Conservation (phyloP, 768 basidiomycete genomes). For the Mycena amicta region DNA sequence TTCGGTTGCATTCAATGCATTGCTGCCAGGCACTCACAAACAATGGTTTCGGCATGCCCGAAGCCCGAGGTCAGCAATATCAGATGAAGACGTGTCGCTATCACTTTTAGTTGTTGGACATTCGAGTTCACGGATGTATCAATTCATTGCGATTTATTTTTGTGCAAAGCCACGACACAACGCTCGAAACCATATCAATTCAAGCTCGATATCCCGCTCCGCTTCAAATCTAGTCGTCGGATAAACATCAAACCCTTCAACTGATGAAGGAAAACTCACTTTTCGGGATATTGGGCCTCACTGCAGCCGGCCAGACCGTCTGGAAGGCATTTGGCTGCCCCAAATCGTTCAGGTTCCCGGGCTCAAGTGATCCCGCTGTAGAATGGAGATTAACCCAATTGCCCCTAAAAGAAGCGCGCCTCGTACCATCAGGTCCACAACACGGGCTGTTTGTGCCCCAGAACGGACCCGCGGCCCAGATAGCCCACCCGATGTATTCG, state of each 20-base stretch:
- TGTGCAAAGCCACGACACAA: too few relatives aligned
- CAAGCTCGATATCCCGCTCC: background rate
- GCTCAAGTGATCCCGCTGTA: too few relatives aligned
- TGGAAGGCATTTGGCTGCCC: conserved; percentile 41
- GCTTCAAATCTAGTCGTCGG: background rate
- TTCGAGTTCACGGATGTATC: background rate
- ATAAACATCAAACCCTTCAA: too few relatives aligned
- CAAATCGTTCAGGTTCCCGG: conserved; percentile 38
- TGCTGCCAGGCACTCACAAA: too few relatives aligned
- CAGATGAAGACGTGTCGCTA: background rate
- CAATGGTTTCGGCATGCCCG: background rate
- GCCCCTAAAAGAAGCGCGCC: too few relatives aligned
- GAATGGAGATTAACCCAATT: too few relatives aligned
- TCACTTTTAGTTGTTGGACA: background rate
- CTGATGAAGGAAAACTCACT: conserved; percentile 11
- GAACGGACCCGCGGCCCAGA: conserved; percentile 52
- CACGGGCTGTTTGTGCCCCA: conserved; percentile 47
- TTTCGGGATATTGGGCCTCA: conserved; percentile 41
- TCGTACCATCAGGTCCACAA: conserved; percentile 46
- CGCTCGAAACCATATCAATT: background rate
- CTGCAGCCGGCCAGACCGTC: conserved; percentile 39
- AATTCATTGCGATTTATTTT: background rate
- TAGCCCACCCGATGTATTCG: conserved; percentile 50
- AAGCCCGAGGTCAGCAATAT: background rate
- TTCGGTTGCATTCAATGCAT: too few relatives aligned